Evolutionary conservation across 1,284 basidiomycete species (phyloP), one percentile per base, ranked within the genome.

Genomic region (Tranzscheliella williamsii): DNA sequence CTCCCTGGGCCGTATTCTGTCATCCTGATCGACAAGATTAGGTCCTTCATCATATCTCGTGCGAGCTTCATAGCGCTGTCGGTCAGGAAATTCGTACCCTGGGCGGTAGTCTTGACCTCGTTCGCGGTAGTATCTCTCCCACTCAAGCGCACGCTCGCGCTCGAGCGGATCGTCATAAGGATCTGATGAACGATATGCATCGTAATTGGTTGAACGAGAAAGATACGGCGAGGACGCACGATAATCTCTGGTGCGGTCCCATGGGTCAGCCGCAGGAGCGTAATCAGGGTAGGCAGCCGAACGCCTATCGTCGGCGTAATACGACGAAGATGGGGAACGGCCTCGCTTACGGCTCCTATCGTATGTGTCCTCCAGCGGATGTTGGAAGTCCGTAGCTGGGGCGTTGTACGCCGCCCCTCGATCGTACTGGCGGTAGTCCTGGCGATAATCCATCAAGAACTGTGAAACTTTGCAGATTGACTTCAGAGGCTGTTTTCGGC

Each of bases 101-200:
- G 49, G 42, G 29, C 56, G 53, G 4, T 56, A 48, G 12, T 47
- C 37, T 7, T 46, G 43, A 13, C 57, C 57, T 12, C 50, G 33
- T n/a, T 58, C 54, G 30, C 64, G 64, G 26, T 64, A 58, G 45
- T 60, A 64, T 1, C 55, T 42, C 4, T 64, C 43, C 61, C 61
- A 64, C 35, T 64, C 61, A 26, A 40, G 37, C 1, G 55, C 43
- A 17, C 58, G 58, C 11, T 20, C 38, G 12, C 63, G 45, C 4
- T 67, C 63, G 1, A 46, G 49, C n/a, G n/a, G n/a, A 17, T 55
- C 49, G 17, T 67, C 63, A 36, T 60, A 56, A 7, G 46, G 33
- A 23, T 61, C 63, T 9, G 47, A 11, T 9, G 42, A 23, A 24
- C 57, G 49, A 34, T 62, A 58, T 18, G 32, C 44, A 38, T 58